A percentile compares a stretch with the other conserved stretches of the same genome.
Evolutionary conservation across 805 yeast genomes (phyloP).

Genomic region (Saturnispora quitensis): DNA sequence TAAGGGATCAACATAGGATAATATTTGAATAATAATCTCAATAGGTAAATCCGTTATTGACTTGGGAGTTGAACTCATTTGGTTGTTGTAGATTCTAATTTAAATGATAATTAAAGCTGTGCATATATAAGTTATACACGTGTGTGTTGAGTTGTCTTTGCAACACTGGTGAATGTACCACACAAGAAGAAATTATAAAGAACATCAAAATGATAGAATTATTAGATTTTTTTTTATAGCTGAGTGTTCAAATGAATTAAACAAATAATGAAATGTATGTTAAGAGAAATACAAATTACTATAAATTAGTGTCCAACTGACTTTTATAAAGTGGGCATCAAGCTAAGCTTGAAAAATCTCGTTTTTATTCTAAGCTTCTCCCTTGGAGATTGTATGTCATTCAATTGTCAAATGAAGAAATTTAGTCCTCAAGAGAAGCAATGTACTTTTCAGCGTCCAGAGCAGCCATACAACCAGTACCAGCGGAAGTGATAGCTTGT

Average conservation of each 20-base stretch:
- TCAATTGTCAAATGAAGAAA: not conserved
- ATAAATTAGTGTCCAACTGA: not conserved
- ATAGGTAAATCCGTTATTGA: slow-evolving; percentile 31
- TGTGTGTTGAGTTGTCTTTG: not conserved
- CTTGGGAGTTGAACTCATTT: not conserved
- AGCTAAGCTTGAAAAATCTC: not conserved
- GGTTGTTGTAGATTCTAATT: not conserved
- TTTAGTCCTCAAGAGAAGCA: slow-evolving; percentile 36
- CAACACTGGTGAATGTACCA: not conserved
- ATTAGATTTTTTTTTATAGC: not conserved
- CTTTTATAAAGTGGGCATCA: not conserved
- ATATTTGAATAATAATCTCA: slow-evolving; percentile 38
- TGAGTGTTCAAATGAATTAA: not conserved
- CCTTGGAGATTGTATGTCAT: not conserved
- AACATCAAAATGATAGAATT: not conserved
- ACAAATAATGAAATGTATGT: not conserved
- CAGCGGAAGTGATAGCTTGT: slow-evolving; percentile 99
- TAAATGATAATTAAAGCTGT: not conserved
- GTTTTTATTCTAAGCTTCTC: not conserved
- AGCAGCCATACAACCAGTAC: slow-evolving; percentile 99
- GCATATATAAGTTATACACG: not conserved
- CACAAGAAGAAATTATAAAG: not conserved
- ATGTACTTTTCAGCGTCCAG: slow-evolving; percentile 84
- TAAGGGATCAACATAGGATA: slow-evolving; percentile 37
- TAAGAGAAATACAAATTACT: not conserved